Evolutionary conservation across 129 eudicot genomes (phyloP), one percentile per base, ranked within the genome.

Genomic region (Oenanthe sinensis): DNA sequence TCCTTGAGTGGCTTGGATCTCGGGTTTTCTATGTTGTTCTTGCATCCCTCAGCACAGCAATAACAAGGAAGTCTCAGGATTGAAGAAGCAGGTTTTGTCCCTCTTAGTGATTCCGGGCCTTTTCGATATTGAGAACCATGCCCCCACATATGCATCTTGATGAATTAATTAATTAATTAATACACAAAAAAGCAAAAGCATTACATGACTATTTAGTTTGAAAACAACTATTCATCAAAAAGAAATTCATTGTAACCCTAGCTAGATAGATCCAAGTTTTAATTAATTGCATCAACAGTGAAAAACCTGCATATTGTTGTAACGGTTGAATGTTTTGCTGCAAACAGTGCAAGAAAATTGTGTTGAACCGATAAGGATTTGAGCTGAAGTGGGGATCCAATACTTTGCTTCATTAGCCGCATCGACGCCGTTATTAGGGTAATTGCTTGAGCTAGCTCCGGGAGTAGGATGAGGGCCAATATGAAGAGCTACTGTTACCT

Each of bases 81-180:
- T 30, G 96, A 81, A 9, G 96, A 87, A 45, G 93, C 76, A 0
- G 90, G 81, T 54, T 86, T 93, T 79, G 93, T 83, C 50, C 93
- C 98, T 76, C 90, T 81, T 58, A 93, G 86, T 3, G 98, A 93
- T 76, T 93, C 97, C 6, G 94, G 97, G 42, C 98, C 98, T 62
- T 89, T 89, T 80, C 98, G 67, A 80, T 89, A 93, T 26, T 93
- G 94, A 20, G 97, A 93, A 49, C 98, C 98, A 70, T 93, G 98
- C 80, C 98, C 98, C 98, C 98, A 93, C 98, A 93, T 90, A 82
- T 93, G 98, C 98, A 93, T 93, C 98, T 93, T 75, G 20, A 62
- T 62, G 42, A 8, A 68, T 63, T 33, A 19, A 37, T 93, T 75
- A 14, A 62, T 62, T 22, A 8, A 68, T 63, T 33, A 19, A 37